Evolutionary conservation across 2,329 filamentous ascomycete genomes (phyloP).

Genomic region (Xylaria sp.): DNA sequence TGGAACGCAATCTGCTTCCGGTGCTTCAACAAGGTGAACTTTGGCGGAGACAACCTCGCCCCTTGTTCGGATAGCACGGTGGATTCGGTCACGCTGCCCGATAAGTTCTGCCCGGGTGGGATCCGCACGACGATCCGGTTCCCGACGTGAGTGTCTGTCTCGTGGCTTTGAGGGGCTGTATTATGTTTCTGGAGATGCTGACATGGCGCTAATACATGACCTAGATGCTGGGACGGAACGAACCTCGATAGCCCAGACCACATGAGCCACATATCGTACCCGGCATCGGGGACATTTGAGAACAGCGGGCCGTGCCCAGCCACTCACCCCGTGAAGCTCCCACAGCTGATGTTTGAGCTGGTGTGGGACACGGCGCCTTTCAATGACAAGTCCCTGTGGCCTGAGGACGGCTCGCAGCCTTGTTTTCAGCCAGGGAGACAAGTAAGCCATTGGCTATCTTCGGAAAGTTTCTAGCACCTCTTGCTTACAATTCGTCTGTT

Average conservation of each 20-base stretch:
- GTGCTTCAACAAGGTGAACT: constrained; percentile 40
- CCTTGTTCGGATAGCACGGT: background rate
- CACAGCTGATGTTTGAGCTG: constrained; percentile 55
- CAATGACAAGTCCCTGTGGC: constrained; percentile 48
- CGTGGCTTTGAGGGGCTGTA: background rate
- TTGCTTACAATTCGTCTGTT: too few relatives aligned
- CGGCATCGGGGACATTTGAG: constrained; percentile 43
- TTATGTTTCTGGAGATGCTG: background rate
- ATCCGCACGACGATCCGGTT: constrained; percentile 1
- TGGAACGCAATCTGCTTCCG: constrained; percentile 49
- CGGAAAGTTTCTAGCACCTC: too few relatives aligned
- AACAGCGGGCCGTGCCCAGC: constrained; percentile 40
- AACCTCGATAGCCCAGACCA: constrained; percentile 8
- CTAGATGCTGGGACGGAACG: constrained; percentile 6
- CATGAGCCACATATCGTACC: constrained; percentile 22
- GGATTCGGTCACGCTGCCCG: background rate
- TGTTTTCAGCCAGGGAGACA: constrained; percentile 45
- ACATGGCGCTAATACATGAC: background rate
- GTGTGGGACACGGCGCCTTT: constrained; percentile 51
- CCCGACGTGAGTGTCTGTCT: background rate
- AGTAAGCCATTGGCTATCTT: constrained; percentile 9
- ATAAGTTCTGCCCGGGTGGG: constrained; percentile 5
- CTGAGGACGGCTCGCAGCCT: constrained; percentile 41
- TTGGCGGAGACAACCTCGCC: constrained; percentile 18
- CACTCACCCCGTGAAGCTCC: constrained; percentile 46